Conservation (phyloP, 352 stramenopile genomes). For the Aphanomyces cochlioides region DNA sequence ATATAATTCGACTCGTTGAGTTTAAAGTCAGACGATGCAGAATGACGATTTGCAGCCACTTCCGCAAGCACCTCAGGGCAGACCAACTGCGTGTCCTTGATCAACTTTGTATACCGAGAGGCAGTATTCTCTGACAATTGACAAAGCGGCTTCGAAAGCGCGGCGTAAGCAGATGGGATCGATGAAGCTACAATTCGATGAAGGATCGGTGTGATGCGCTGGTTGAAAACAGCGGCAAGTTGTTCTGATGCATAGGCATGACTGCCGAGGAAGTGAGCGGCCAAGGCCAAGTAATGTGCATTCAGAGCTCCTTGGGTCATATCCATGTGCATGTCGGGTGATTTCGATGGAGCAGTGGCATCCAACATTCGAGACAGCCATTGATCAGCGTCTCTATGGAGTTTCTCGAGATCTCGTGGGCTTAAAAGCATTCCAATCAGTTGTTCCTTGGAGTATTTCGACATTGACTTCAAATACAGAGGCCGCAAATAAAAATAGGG, state of each 20-base stretch:
- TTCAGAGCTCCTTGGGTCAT: conserved; percentile 3
- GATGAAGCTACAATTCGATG: not conserved
- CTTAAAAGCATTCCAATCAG: conserved; percentile 14
- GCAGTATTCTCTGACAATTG: too few species aligned
- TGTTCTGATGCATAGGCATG: conserved; percentile 17
- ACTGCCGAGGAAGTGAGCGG: conserved; percentile 16
- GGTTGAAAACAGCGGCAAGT: not conserved
- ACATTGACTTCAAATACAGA: not conserved
- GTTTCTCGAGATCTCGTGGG: conserved; percentile 1
- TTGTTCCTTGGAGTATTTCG: not conserved
- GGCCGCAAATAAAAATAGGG: conserved; percentile 15
- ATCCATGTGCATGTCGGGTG: conserved; percentile 10
- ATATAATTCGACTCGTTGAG: not conserved
- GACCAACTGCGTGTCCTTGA: too few species aligned
- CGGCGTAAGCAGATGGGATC: not conserved
- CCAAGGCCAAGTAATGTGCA: conserved; percentile 20
- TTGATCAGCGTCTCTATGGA: not conserved
- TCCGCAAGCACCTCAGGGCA: not conserved
- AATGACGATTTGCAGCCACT: too few species aligned
- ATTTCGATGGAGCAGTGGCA: not conserved
- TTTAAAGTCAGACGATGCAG: too few species aligned
- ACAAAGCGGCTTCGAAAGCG: not conserved
- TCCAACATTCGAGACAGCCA: conserved; percentile 20
- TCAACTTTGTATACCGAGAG: too few species aligned
- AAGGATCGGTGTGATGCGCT: not conserved